Percentiles rank a stretch among this genome's conserved stretches.
Conservation (phyloP, 805 yeast genomes). For the Metschnikowia chrysomelidarum region DNA sequence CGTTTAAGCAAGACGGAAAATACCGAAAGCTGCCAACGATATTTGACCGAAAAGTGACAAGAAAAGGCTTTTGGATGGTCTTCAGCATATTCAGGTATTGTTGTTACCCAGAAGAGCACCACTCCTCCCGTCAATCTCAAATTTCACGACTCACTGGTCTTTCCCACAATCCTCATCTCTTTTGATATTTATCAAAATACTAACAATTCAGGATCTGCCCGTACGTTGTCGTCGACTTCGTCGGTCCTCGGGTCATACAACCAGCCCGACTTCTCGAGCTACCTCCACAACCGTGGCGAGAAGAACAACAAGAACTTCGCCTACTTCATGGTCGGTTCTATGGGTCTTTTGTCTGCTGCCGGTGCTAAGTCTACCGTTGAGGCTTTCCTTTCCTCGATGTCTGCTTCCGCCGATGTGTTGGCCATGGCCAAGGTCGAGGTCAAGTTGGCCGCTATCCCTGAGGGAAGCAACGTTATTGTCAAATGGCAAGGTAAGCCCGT, state of each 20-base stretch:
- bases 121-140: not conserved
- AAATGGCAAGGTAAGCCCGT: constrained; percentile 99
- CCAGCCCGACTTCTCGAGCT: constrained; percentile 86
- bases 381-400: constrained; percentile 86
- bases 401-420: constrained; percentile 98
- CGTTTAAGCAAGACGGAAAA: too few relatives aligned
- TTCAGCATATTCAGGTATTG: too few relatives aligned
- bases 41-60: too few relatives aligned
- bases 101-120: too few relatives aligned
- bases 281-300: constrained; percentile 71
- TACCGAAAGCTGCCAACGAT: too few relatives aligned
- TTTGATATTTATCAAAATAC: too few relatives aligned
- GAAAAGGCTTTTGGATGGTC: too few relatives aligned
- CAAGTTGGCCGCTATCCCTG: constrained; percentile 88
- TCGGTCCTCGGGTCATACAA: constrained; percentile 73
- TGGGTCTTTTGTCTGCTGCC: constrained; percentile 86
- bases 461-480: constrained; percentile 96
- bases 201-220: constrained; percentile 34
- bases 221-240: constrained; percentile 51
- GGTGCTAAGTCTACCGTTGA: constrained; percentile 97
- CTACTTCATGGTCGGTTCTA: constrained; percentile 96
- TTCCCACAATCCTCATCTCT: not conserved
- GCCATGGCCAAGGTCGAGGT: constrained; percentile 99
- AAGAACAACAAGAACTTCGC: constrained; percentile 76
- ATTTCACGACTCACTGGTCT: too few relatives aligned